A percentile compares a stretch with the other conserved stretches of the same genome.
These are phyloP conservation scores for Cladorrhinum sp. DNA, from an alignment of 2,329 filamentous ascomycete genomes.

Conservation along the genomic window DNA sequence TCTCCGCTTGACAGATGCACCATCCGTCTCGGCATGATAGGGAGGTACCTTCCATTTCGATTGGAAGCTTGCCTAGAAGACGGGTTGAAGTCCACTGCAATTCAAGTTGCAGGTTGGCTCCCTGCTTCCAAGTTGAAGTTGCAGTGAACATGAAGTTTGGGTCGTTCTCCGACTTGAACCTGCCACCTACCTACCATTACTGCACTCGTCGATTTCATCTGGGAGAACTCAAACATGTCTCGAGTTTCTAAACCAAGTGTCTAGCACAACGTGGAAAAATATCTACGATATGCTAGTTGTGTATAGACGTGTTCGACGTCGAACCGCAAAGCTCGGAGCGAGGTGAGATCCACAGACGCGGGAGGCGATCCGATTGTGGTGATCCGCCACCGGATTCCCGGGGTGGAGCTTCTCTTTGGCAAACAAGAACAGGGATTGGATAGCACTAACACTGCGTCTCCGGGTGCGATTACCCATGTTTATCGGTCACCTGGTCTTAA, in stretches of 20 bases:
- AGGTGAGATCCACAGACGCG: constrained; percentile 18
- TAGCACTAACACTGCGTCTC: constrained; percentile 4
- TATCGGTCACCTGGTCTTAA: constrained; percentile 27
- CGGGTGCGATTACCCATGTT: constrained; percentile 18
- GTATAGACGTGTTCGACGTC: constrained; percentile 11
- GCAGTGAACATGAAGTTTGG: too few relatives aligned
- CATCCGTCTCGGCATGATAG: background rate
- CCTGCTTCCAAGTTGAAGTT: background rate
- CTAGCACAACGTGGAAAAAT: background rate
- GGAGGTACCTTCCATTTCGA: background rate
- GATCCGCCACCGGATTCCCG: constrained; percentile 20
- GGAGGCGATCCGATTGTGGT: constrained; percentile 26
- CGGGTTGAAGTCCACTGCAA: too few relatives aligned
- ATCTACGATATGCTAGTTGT: background rate
- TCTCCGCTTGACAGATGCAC: background rate
- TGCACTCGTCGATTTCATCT: background rate
- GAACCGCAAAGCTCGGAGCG: constrained; percentile 11
- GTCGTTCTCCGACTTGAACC: too few relatives aligned
- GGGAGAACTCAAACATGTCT: background rate
- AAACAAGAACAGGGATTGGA: constrained; percentile 11
- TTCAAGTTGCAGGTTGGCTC: background rate
- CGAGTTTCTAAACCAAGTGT: background rate
- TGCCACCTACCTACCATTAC: background rate
- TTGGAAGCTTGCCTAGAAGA: background rate
- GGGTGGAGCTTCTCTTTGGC: constrained; percentile 13